Percentiles rank a stretch among this genome's conserved stretches.
Conservation (phyloP, 768 basidiomycete genomes). For the Agaricus subrufescens region DNA sequence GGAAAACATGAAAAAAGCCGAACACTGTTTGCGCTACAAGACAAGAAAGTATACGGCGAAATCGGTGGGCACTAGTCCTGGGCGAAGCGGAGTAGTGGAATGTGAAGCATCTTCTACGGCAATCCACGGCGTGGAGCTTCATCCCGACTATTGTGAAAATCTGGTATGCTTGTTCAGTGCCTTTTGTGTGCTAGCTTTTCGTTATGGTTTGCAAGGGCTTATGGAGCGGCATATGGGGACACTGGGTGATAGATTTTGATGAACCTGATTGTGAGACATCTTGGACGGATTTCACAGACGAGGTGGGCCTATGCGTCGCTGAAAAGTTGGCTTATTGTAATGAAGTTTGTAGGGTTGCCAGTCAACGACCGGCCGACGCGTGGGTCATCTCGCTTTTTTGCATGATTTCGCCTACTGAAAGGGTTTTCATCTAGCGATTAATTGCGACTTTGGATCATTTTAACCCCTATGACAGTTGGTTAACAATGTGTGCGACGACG, state of each 20-base stretch:
- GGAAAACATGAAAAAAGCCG: background rate
- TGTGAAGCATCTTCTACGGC: background rate
- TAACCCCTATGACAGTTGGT: background rate
- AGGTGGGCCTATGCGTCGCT: background rate
- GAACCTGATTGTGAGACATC: conserved; percentile 4
- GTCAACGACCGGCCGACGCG: background rate
- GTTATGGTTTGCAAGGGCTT: background rate
- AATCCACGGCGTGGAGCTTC: background rate
- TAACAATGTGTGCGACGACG: conserved; percentile 3
- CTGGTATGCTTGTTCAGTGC: background rate
- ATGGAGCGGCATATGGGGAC: conserved; percentile 5
- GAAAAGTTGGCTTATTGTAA: background rate
- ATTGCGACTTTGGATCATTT: background rate
- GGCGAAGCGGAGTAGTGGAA: background rate
- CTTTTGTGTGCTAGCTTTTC: background rate
- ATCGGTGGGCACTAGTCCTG: background rate
- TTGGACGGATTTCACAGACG: background rate
- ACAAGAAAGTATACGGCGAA: conserved; percentile 3
- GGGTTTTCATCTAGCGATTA: background rate
- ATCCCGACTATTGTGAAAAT: background rate
- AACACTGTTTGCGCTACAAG: conserved; percentile 2
- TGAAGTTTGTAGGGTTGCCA: conserved; percentile 1
- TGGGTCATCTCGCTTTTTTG: background rate
- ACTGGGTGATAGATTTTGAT: conserved; percentile 3
- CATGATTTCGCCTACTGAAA: background rate